phyloP scores from a whole-genome alignment of 345 rosid species.

The Theobroma cacao region DNA sequence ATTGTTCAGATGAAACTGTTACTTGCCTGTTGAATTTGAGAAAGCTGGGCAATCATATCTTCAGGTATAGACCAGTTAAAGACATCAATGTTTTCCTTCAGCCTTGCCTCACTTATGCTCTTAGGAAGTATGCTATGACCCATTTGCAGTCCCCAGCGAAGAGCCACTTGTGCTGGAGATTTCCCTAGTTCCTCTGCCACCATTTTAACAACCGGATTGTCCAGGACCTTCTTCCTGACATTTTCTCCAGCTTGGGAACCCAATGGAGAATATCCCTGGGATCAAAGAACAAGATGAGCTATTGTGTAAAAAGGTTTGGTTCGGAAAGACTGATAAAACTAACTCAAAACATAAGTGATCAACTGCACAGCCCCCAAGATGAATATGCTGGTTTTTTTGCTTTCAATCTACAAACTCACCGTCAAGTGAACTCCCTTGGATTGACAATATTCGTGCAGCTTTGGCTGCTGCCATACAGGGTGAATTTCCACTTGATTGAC shows the following conservation, averaged over 20 bases:
- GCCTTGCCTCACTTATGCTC: slow-evolving; percentile 45
- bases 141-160: slow-evolving; percentile 62
- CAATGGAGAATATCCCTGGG: slow-evolving; percentile 59
- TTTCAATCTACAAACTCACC: slow-evolving; percentile 34
- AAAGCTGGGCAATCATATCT: slow-evolving; percentile 35
- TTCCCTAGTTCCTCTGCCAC: slow-evolving; percentile 51
- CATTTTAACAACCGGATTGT: slow-evolving; percentile 29
- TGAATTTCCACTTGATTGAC: slow-evolving; percentile 59
- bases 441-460: slow-evolving; percentile 50
- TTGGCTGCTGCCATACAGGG: slow-evolving; percentile 54
- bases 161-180: slow-evolving; percentile 54
- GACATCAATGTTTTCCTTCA: slow-evolving; percentile 38
- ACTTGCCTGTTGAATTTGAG: slow-evolving; percentile 56
- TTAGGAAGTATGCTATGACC: slow-evolving; percentile 62
- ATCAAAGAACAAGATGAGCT: too few species aligned
- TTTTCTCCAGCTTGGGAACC: slow-evolving; percentile 42
- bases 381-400: background rate
- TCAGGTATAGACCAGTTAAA: slow-evolving; percentile 46
- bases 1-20: background rate
- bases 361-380: too few species aligned
- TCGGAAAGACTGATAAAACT: too few species aligned
- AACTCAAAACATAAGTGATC: too few species aligned
- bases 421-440: slow-evolving; percentile 60
- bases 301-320: too few species aligned
- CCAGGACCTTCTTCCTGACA: slow-evolving; percentile 35